Evolutionary conservation across 2,329 filamentous ascomycete species (phyloP), one percentile per base, ranked within the genome.

Genomic region (Colletotrichum simmondsii): DNA sequence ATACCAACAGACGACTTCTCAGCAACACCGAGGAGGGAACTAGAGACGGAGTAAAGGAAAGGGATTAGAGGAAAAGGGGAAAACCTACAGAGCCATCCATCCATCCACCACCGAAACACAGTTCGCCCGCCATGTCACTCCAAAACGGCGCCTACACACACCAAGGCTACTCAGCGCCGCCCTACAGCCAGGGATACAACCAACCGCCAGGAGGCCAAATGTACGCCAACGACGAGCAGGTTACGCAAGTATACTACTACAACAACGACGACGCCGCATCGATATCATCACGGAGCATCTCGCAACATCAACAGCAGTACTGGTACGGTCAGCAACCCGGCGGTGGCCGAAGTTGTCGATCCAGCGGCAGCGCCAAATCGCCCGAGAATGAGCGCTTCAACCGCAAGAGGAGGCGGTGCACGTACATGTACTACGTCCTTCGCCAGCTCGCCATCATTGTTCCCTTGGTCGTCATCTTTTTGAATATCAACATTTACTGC

Each of bases 361-460:
- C 35, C 46, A 12, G 28, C 35, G 16, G 10, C 42, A 42, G 52
- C 42, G 37, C 30, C 16, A 62, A 49, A 64, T 71, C 70, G 19
- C 59, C 70, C 56, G 66, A 52, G 60, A n/a, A 60, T 16, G 72
- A 74, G 56, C 68, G 61, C 30, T 65, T 67, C 60, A 66, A 67
- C 65, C 53, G 67, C 53, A 75, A 75, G 61, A 63, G 72, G 46
- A 53, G 74, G 49, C 84, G 85, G 75, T 80, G 78, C 75, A 74
- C 78, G 8, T 79, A 81, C 32, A 77, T 77, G 24, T 85, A 85
- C 75, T 77, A 75, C 68, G 79, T 83, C 56, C 74, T 85, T 64
- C 75, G 77, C 16, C 77, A 80, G 67, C 42, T 71, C 28, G 87
- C 91, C 59, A 83, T 93, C 26, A 60, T 75, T 65, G 58, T 74